phyloP scores from a whole-genome alignment of 129 eudicot species.

The Flaveria brownii region DNA sequence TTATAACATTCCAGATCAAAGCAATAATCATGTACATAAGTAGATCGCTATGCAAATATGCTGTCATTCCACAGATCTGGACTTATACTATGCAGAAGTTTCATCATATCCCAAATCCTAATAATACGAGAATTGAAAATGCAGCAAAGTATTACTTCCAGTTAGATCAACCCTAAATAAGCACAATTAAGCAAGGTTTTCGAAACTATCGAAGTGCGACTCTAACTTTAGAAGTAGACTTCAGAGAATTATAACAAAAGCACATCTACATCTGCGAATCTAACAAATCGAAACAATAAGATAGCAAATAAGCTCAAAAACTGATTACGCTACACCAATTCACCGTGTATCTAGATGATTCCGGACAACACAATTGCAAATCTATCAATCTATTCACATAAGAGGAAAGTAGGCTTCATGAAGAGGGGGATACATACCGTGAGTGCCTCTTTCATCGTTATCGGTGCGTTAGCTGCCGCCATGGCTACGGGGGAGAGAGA shows the following conservation, averaged over 20 bases:
- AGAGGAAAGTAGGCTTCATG: neutral
- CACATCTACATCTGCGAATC: conserved; percentile 6
- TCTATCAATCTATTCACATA: neutral
- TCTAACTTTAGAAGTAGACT: neutral
- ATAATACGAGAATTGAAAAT: neutral
- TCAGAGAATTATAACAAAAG: neutral
- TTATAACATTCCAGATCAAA: conserved; percentile 25
- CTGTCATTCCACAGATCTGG: conserved; percentile 49
- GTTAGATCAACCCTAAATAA: conserved; percentile 26
- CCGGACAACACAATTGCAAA: conserved; percentile 12
- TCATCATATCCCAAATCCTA: conserved; percentile 19
- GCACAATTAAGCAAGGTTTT: conserved; percentile 24
- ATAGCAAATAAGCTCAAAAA: neutral
- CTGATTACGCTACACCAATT: conserved; percentile 3
- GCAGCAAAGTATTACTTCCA: conserved; percentile 1
- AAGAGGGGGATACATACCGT: conserved; percentile 55
- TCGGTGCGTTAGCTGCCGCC: conserved; percentile 99
- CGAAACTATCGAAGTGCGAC: conserved; percentile 3
- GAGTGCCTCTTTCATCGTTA: conserved; percentile 90
- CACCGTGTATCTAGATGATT: conserved; percentile 3
- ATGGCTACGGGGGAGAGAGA: conserved; percentile 46
- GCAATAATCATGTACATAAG: conserved; percentile 1
- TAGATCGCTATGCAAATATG: neutral
- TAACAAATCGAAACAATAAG: conserved; percentile 25
- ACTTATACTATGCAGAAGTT: conserved; percentile 10